A percentile compares a stretch with the other conserved stretches of the same genome.
Evolutionary conservation across 768 basidiomycete species (phyloP).

Genomic region (Serendipita indica): DNA sequence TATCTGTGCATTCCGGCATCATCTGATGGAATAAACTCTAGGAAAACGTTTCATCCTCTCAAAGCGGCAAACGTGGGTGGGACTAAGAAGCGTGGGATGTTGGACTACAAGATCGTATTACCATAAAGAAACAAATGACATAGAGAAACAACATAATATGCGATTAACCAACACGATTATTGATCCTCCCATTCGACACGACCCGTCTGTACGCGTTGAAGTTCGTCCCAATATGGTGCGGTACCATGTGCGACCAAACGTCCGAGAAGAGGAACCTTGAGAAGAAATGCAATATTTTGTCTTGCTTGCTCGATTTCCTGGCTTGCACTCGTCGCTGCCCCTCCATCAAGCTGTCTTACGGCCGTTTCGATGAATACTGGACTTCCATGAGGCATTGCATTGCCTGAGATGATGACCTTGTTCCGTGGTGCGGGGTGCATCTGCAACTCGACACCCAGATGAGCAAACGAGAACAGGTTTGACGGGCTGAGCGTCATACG

Average conservation of each 20-base stretch:
- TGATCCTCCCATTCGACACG: conserved; percentile 12
- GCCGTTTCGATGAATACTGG: conserved; percentile 13
- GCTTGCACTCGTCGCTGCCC: not conserved
- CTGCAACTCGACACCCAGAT: conserved; percentile 13
- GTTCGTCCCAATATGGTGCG: conserved; percentile 15
- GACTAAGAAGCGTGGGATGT: not conserved
- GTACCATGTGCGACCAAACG: conserved; percentile 15
- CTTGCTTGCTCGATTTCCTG: not conserved
- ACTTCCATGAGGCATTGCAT: conserved; percentile 14
- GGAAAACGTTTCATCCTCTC: not conserved
- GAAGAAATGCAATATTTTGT: not conserved
- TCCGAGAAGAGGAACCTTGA: conserved; percentile 13
- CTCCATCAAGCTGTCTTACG: not conserved
- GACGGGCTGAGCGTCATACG: conserved; percentile 15
- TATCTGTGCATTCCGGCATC: not conserved
- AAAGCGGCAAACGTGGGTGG: not conserved
- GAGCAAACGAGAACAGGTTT: conserved; percentile 15
- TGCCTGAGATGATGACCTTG: conserved; percentile 12
- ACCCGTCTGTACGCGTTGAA: conserved; percentile 13
- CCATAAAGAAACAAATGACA: not conserved
- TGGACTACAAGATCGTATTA: not conserved
- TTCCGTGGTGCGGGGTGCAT: conserved; percentile 8
- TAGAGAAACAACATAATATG: not conserved
- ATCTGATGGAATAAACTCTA: not conserved
- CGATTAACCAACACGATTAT: not conserved